phyloP scores from a whole-genome alignment of 164 flowering plant genomes.

The Magnolia kwangsiensis region DNA sequence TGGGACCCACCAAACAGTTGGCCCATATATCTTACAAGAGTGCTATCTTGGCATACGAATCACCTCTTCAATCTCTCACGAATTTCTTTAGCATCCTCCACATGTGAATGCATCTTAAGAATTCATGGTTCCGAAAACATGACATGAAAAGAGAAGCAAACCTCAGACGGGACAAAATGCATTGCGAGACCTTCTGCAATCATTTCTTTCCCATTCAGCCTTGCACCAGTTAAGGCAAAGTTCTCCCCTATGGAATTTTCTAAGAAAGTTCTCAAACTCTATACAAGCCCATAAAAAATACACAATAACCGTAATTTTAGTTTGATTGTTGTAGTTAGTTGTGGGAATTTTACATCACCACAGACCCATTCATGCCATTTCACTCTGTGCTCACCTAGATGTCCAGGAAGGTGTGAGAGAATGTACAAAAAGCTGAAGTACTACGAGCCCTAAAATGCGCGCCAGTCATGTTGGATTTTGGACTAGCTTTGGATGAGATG shows the following conservation, averaged over 20 bases:
- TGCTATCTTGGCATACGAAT: neutral
- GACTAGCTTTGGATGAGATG: constrained; percentile 68
- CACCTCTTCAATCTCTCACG: too few relatives aligned
- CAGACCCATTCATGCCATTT: neutral
- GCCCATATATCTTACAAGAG: neutral
- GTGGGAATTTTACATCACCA: neutral
- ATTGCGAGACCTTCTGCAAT: constrained; percentile 80
- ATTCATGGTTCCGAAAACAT: too few relatives aligned
- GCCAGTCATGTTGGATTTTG: constrained; percentile 31
- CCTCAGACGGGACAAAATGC: constrained; percentile 92
- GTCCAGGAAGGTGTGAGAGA: constrained; percentile 79
- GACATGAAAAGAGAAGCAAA: constrained; percentile 16
- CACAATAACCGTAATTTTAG: neutral
- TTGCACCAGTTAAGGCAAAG: constrained; percentile 83
- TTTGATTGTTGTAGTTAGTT: neutral
- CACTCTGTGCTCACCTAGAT: constrained; percentile 51
- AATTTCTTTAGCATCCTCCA: too few relatives aligned
- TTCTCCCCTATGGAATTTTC: constrained; percentile 60
- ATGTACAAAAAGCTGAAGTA: constrained; percentile 69
- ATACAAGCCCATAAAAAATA: neutral
- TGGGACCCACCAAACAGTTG: neutral
- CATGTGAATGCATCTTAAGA: too few relatives aligned
- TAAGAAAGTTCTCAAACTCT: neutral
- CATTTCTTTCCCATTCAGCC: constrained; percentile 82
- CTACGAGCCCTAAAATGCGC: constrained; percentile 27